These are phyloP conservation scores for Tolypocladium tropicale DNA, from an alignment of 2,329 filamentous ascomycete genomes.

Conservation along the genomic window DNA sequence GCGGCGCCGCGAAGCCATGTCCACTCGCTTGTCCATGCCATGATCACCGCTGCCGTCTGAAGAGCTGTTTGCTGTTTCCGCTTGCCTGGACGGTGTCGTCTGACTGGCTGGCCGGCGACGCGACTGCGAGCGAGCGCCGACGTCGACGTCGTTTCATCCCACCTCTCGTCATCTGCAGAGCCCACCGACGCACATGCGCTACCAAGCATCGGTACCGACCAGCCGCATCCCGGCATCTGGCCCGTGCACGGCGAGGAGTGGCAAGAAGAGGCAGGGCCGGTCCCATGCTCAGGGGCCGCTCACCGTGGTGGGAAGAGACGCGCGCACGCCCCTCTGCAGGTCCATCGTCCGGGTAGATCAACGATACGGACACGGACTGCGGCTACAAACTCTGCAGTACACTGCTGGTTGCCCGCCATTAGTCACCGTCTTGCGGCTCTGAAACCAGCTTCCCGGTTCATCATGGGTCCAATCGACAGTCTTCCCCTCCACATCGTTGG, in stretches of 20 bases:
- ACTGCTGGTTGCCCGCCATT: neutral
- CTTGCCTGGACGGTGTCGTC: neutral
- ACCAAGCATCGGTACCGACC: neutral
- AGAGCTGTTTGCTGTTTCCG: neutral
- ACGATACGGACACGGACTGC: too few relatives aligned
- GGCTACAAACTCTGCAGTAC: too few relatives aligned
- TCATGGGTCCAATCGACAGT: constrained; percentile 2
- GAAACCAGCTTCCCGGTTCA: constrained; percentile 7
- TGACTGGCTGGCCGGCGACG: neutral
- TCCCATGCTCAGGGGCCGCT: neutral
- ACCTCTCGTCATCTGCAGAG: neutral
- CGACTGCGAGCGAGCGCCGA: too few relatives aligned
- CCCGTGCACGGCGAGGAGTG: neutral
- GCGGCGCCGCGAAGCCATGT: neutral
- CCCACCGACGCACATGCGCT: neutral
- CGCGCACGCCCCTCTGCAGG: neutral
- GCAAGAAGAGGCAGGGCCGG: neutral
- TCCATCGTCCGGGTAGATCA: neutral
- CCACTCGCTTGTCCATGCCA: neutral
- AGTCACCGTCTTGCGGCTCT: constrained; percentile 2
- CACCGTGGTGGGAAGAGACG: neutral
- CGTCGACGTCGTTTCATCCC: neutral
- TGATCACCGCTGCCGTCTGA: neutral
- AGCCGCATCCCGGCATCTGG: constrained; percentile 5
- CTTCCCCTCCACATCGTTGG: constrained; percentile 5